Conservation (phyloP, 345 rosid species). For the Pugionium cornutum region DNA sequence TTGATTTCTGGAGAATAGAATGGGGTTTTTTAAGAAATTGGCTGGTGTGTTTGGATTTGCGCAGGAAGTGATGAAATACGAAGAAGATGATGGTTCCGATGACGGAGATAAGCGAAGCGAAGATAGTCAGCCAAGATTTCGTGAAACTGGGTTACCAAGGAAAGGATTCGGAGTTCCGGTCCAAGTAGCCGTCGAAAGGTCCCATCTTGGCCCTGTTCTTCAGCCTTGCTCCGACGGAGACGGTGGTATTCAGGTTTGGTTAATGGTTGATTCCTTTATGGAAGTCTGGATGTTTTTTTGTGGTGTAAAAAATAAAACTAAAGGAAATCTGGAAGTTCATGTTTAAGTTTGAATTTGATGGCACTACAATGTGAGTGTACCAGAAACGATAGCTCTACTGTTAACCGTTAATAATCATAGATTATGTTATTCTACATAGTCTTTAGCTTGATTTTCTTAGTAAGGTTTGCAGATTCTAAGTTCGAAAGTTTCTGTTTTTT, state of each 20-base stretch:
- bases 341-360: no score
- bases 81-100: slow-evolving; percentile 39
- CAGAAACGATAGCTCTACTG: no score
- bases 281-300: no score
- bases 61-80: slow-evolving; percentile 38
- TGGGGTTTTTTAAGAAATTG: slow-evolving; percentile 71
- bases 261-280: no score
- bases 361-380: no score
- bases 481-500: no score
- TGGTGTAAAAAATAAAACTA: no score
- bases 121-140: slow-evolving; percentile 39
- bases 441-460: no score
- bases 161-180: slow-evolving; percentile 78
- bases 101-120: not conserved
- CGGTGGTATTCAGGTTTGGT: slow-evolving; percentile 92
- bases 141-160: slow-evolving; percentile 65
- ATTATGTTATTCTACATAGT: no score
- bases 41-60: slow-evolving; percentile 71
- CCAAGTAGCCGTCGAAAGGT: slow-evolving; percentile 65
- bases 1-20: slow-evolving; percentile 25
- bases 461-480: no score
- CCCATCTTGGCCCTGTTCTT: slow-evolving; percentile 55
- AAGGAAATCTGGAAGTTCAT: no score
- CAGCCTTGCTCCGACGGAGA: slow-evolving; percentile 61
- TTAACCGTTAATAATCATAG: no score